phyloP scores from a whole-genome alignment of 208 protist genomes.

The Acanthamoeba sp. region DNA sequence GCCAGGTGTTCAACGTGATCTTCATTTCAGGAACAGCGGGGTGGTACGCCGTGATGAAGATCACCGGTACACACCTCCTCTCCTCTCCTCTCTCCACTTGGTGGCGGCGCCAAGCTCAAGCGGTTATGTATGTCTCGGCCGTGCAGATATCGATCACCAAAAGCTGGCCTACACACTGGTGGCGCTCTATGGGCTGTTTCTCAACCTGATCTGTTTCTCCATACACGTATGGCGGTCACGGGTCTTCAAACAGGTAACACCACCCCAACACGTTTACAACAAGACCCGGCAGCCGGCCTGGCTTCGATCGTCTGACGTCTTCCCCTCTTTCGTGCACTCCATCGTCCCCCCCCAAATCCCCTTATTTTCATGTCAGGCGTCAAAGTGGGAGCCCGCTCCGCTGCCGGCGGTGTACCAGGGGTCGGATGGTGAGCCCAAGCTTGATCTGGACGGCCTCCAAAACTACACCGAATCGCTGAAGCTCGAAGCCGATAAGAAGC shows the following conservation, averaged over 20 bases:
- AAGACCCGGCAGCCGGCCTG: neutral
- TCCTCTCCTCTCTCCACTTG: too few relatives aligned
- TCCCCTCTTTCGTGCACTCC: too few relatives aligned
- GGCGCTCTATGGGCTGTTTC: slow-evolving; percentile 15
- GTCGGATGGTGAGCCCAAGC: neutral
- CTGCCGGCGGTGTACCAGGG: neutral
- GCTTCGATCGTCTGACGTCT: neutral
- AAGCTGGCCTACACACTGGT: slow-evolving; percentile 59
- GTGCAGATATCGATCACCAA: slow-evolving; percentile 41
- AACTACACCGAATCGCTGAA: neutral
- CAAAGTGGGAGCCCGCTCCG: slow-evolving; percentile 11
- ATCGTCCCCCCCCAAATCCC: too few relatives aligned
- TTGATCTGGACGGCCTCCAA: slow-evolving; percentile 18
- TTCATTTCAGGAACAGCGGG: neutral
- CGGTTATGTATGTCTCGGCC: neutral
- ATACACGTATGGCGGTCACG: slow-evolving; percentile 28
- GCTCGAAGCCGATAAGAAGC: neutral
- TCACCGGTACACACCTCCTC: neutral
- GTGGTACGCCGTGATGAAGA: slow-evolving; percentile 44
- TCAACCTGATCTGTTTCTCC: slow-evolving; percentile 8
- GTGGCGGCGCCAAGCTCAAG: neutral
- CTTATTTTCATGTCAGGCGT: neutral
- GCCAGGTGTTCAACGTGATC: slow-evolving; percentile 6
- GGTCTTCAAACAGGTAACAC: neutral
- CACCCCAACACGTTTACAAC: neutral